Evolutionary conservation across 225 moss, liverwort and hornwort genomes (phyloP).

Genomic region (Asterella californica): DNA sequence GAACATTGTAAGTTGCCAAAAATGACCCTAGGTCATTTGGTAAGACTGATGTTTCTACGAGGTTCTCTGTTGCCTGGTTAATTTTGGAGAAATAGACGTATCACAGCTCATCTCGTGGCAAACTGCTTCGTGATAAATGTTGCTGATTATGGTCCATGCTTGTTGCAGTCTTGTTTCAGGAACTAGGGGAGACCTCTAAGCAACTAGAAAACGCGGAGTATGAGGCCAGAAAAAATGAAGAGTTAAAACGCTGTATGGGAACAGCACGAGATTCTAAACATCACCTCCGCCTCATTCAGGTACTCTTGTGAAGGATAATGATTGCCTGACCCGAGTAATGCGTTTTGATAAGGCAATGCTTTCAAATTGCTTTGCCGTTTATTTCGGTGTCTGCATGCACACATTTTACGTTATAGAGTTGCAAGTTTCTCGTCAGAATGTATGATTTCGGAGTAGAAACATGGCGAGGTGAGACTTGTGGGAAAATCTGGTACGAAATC

Average conservation of each 20-base stretch:
- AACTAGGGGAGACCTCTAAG: slow-evolving; percentile 43
- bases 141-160: neutral
- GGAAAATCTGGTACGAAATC: too few relatives aligned
- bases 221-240: slow-evolving; percentile 33
- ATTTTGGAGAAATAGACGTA: neutral
- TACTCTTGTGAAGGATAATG: slow-evolving; percentile 5
- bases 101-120: neutral
- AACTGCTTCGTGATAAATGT: neutral
- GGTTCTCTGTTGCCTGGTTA: too few relatives aligned
- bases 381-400: neutral
- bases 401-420: too few relatives aligned
- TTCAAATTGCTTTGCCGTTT: too few relatives aligned
- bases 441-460: too few relatives aligned
- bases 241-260: slow-evolving; percentile 30
- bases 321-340: neutral
- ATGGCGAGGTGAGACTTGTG: too few relatives aligned
- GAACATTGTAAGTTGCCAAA: neutral
- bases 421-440: too few relatives aligned
- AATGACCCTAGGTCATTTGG: too few relatives aligned
- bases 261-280: slow-evolving; percentile 28
- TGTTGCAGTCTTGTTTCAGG: slow-evolving; percentile 33
- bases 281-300: slow-evolving; percentile 36
- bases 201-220: slow-evolving; percentile 38
- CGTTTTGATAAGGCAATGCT: too few relatives aligned
- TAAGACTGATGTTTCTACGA: neutral